These are phyloP conservation scores for Amaranthus cruentus DNA, from an alignment of 148 eudicot genomes.

Conservation along the genomic window DNA sequence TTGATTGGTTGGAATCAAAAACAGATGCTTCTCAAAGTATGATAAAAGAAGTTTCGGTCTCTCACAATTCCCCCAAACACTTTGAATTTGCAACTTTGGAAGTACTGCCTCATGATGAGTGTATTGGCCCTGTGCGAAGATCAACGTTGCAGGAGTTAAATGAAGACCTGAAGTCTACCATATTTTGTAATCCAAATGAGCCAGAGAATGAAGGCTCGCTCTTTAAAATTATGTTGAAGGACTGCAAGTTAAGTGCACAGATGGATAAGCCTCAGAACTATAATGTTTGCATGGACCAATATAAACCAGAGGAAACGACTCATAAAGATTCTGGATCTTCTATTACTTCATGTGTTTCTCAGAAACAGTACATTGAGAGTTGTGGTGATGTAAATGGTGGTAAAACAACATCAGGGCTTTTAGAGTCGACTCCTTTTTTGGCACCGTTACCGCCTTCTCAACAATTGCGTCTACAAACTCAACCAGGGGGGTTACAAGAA, in stretches of 20 bases:
- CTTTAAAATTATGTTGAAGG: conserved; percentile 13
- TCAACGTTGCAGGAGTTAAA: conserved; percentile 23
- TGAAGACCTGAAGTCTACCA: conserved; percentile 25
- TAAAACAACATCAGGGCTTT: background rate
- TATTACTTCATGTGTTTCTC: background rate
- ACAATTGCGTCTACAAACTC: conserved; percentile 1
- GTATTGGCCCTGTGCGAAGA: conserved; percentile 17
- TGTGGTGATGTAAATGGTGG: conserved; percentile 1
- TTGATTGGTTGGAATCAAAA: conserved; percentile 79
- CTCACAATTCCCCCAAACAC: conserved; percentile 33
- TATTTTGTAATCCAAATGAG: conserved; percentile 16
- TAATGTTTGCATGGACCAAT: background rate
- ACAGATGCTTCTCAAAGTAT: conserved; percentile 53
- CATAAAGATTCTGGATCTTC: conserved; percentile 9
- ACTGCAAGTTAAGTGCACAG: conserved; percentile 20
- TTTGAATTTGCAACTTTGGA: conserved; percentile 23
- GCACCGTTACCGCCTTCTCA: background rate
- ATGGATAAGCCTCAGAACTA: conserved; percentile 20
- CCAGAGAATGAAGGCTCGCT: conserved; percentile 19
- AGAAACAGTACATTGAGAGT: background rate
- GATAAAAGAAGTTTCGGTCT: conserved; percentile 44
- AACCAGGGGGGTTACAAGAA: background rate
- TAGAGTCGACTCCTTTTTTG: background rate
- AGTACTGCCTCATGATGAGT: conserved; percentile 15
- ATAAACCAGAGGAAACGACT: conserved; percentile 1